Evolutionary conservation across 352 stramenopile species (phyloP).

Genomic region (Pythium rishiriense): DNA sequence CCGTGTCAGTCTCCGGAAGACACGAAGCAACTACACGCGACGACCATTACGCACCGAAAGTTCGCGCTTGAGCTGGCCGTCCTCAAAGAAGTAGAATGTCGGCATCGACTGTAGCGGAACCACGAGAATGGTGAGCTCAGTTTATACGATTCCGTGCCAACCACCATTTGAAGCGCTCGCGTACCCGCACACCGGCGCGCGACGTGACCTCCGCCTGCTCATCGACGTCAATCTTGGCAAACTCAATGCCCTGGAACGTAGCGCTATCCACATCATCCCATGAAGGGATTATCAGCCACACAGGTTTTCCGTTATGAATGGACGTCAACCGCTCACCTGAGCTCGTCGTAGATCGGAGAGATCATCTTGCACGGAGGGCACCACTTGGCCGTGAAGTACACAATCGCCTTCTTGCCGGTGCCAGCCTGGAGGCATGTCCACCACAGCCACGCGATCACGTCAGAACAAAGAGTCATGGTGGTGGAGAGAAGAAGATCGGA

Average conservation of each 20-base stretch:
- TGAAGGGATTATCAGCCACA: background rate
- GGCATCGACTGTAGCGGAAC: constrained; percentile 68
- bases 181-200: constrained; percentile 79
- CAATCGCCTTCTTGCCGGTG: constrained; percentile 67
- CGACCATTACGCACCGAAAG: constrained; percentile 54
- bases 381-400: constrained; percentile 91
- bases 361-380: constrained; percentile 93
- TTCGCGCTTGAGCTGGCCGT: constrained; percentile 73
- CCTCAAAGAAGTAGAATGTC: constrained; percentile 85
- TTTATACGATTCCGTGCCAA: background rate
- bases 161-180: constrained; percentile 9
- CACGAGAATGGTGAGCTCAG: background rate
- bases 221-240: constrained; percentile 87
- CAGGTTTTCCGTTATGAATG: background rate
- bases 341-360: constrained; percentile 81
- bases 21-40: too few species aligned
- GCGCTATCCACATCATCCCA: constrained; percentile 43
- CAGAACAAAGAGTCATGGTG: background rate
- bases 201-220: constrained; percentile 78
- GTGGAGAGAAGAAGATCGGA: background rate
- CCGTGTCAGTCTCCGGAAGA: too few species aligned
- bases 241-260: constrained; percentile 67
- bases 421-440: constrained; percentile 45
- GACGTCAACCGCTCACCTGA: constrained; percentile 49
- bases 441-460: background rate